Evolutionary conservation across 2,329 filamentous ascomycete species (phyloP).

Genomic region (Chaetothyriales sp.): DNA sequence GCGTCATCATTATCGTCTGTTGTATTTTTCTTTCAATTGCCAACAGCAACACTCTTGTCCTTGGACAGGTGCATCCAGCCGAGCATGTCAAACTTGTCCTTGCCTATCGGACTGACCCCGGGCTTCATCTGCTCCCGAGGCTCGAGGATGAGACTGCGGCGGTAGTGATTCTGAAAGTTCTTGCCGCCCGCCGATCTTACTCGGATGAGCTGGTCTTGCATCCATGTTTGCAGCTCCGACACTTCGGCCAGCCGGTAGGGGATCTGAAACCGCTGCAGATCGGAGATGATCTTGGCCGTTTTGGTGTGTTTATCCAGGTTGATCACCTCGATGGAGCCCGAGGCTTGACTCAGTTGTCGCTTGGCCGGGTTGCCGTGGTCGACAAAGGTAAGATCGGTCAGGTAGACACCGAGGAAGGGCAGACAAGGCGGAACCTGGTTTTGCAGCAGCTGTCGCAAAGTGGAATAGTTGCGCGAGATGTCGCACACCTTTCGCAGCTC

Average conservation of each 20-base stretch:
- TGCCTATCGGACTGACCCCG: slow-evolving; percentile 18
- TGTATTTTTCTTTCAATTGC: not conserved
- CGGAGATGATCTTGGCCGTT: slow-evolving; percentile 87
- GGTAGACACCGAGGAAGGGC: slow-evolving; percentile 88
- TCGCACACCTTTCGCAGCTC: slow-evolving; percentile 73
- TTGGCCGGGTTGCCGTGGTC: slow-evolving; percentile 84
- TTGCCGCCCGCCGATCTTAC: slow-evolving; percentile 52
- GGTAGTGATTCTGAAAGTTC: slow-evolving; percentile 55
- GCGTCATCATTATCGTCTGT: not conserved
- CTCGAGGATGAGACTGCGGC: slow-evolving; percentile 71
- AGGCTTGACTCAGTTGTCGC: slow-evolving; percentile 56
- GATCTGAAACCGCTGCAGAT: slow-evolving; percentile 90
- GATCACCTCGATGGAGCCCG: slow-evolving; percentile 59
- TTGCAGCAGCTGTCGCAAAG: slow-evolving; percentile 66
- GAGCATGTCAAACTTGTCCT: slow-evolving; percentile 39
- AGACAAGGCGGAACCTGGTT: slow-evolving; percentile 82
- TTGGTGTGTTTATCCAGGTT: slow-evolving; percentile 97
- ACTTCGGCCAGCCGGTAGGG: slow-evolving; percentile 73
- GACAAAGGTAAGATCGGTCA: slow-evolving; percentile 91
- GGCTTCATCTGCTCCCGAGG: slow-evolving; percentile 32
- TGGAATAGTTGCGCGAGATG: slow-evolving; percentile 77
- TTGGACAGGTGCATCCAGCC: slow-evolving; percentile 30
- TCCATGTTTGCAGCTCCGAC: slow-evolving; percentile 83
- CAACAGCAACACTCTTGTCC: slow-evolving; percentile 7
- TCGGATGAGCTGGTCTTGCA: slow-evolving; percentile 63